Base-by-base conservation (phyloP, 305 asterid genomes). In the Vinca major region DNA sequence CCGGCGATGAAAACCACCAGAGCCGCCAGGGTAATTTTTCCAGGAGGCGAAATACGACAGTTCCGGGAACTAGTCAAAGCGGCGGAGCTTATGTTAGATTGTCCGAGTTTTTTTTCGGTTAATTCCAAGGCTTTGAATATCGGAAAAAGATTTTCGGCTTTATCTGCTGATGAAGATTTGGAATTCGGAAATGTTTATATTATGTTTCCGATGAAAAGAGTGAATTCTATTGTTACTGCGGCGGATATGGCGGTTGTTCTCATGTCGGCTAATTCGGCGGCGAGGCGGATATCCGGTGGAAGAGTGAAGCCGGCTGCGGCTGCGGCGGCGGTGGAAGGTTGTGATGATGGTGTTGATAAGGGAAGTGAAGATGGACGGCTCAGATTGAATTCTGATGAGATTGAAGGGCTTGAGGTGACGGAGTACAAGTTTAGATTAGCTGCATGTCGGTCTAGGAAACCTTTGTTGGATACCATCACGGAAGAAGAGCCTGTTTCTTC, bases 81-180 rank as follows among this genome's bases (percentile, higher is more conserved):
- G 60, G 98, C 96, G 20, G 96, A 92, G 77, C 82, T 92, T 69
- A 92, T 92, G 96, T 89, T 92, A 26, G 96, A 92, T 26, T 76
- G 79, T 6, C 95, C 98, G 0, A 79, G 62, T 69, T 71, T 52
- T 61, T 89, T 88, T 84, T 66, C 89, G 67, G 89, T 88, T 9
- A 81, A 83, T 71, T 79, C 96, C 9, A 74, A 41, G 26, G 79
- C 90, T 5, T 73, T 92, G n/a, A 74, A 39, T 50, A 75, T 83
- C 53, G 96, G 96, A 49, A 65, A 81, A 14, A 77, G 95, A 39
- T 88, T 92, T 68, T 81, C 89, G 10, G 84, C 95, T 52, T 78
- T 90, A 4, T 33, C 89, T 20, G 98, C 98, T 0, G 97, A 92
- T 63, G 95, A 88, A 55, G 93, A 92, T 16, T 71, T 92, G 77